Evolutionary conservation across 495 filamentous ascomycete genomes (phyloP), one percentile per base, ranked within the genome.

Genomic region (Lichina pygmaea): DNA sequence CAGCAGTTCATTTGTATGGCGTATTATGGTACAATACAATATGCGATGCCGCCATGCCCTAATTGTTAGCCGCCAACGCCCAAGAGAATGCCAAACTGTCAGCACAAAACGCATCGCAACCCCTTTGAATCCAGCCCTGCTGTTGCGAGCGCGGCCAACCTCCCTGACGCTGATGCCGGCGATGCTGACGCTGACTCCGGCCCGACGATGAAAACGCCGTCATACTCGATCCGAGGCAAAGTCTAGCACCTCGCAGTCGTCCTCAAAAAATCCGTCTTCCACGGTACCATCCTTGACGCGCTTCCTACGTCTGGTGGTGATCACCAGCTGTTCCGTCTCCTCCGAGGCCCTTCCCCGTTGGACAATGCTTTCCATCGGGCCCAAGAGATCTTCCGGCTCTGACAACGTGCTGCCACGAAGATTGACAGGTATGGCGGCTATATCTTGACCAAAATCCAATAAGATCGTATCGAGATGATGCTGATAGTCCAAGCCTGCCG

Each of bases 221-320:
- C 63, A 86, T 34, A 86, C 81, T 53, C 81, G 66, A 55, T 91
- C 80, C 52, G 78, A 74, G 10, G 81, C 81, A 70, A 85, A 92
- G 62, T 93, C 85, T 51, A 93, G 64, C 47, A 93, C 79, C 54
- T 91, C 85, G 54, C 80, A 86, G 56, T 89, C 85, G 54, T 93
- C 83, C 57, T 93, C 85, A 53, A 93, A 93, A 58, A 93, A 89
- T 4, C 82, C 84, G 36, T 86, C 79, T 33, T 76, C 79, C 12
- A 73, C 70, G 24, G 66, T 68, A 13, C 33, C 51, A 43, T 60
- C 55, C 55, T 56, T 59, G 53, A 55, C 62, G 54, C 66, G 76
- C 61, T 69, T 78, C 60, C 61, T 63, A n/a, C 78, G 62, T 39
- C 81, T 63, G 2, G 81, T 86, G 8, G 80, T 86, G 17, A 85